Evolutionary conservation across 352 stramenopile species (phyloP).

Genomic region (Phytophthora cactorum): DNA sequence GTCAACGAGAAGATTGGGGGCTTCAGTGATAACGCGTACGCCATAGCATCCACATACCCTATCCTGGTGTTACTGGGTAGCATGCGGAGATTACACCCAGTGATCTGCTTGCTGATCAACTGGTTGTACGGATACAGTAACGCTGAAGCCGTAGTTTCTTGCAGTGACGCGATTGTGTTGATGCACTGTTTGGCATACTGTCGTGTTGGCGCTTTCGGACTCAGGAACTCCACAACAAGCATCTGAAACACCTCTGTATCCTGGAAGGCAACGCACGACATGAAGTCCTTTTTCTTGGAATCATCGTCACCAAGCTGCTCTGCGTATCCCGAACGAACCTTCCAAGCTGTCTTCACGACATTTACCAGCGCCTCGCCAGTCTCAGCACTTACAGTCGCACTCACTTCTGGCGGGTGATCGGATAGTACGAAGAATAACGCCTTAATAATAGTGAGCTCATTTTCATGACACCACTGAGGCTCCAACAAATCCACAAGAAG

Average conservation of each 20-base stretch:
- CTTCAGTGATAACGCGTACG: constrained; percentile 74
- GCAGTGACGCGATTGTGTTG: constrained; percentile 55
- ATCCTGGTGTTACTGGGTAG: constrained; percentile 70
- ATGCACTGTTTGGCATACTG: constrained; percentile 81
- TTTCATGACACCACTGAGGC: constrained; percentile 85
- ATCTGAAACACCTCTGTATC: constrained; percentile 89
- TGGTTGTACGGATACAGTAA: constrained; percentile 87
- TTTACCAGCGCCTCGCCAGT: constrained; percentile 68
- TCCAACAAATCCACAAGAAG: constrained; percentile 72
- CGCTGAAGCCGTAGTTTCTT: constrained; percentile 63
- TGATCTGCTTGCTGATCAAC: constrained; percentile 87
- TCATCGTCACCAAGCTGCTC: constrained; percentile 38
- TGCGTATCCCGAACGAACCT: constrained; percentile 45
- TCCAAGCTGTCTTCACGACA: constrained; percentile 66
- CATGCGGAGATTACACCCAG: constrained; percentile 76
- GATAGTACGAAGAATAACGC: constrained; percentile 89
- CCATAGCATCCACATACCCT: constrained; percentile 89
- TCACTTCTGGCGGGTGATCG: constrained; percentile 87
- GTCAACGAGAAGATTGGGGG: constrained; percentile 84
- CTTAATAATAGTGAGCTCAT: constrained; percentile 86
- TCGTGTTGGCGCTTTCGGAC: constrained; percentile 68
- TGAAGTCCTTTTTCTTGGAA: constrained; percentile 65
- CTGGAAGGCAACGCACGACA: constrained; percentile 79
- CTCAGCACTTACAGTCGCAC: constrained; percentile 73
- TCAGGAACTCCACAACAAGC: constrained; percentile 89